Evolutionary conservation across 1,284 basidiomycete genomes (phyloP).

Genomic region (Malassezia obtusa): DNA sequence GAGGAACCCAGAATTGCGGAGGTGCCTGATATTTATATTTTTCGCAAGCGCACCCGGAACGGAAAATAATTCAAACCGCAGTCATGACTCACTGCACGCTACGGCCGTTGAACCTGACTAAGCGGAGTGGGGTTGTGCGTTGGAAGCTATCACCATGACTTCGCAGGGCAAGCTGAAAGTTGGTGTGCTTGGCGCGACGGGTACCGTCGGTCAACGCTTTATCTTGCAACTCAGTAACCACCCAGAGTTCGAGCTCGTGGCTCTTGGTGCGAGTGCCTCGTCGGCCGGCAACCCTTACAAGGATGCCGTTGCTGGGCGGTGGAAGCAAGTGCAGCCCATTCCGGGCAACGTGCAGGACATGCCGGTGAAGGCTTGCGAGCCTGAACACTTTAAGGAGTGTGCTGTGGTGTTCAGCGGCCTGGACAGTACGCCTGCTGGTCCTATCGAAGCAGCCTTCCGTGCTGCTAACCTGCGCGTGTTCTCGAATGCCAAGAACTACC

Average conservation of each 20-base stretch:
- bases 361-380: conserved; percentile 67
- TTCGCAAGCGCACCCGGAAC: not conserved
- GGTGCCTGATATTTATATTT: conserved; percentile 10
- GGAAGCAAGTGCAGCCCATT: conserved; percentile 80
- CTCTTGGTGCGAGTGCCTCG: conserved; percentile 76
- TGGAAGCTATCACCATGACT: not conserved
- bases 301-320: conserved; percentile 59
- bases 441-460: conserved; percentile 82
- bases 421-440: conserved; percentile 85
- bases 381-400: conserved; percentile 70
- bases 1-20: conserved; percentile 6
- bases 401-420: conserved; percentile 86
- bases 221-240: conserved; percentile 78
- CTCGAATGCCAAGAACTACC: conserved; percentile 95
- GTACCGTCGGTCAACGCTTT: conserved; percentile 57
- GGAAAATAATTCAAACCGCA: conserved; percentile 2
- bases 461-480: conserved; percentile 82
- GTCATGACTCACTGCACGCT: not conserved
- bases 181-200: conserved; percentile 89
- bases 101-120: conserved; percentile 18
- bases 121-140: not conserved
- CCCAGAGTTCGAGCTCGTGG: conserved; percentile 80
- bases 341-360: conserved; percentile 62
- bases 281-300: conserved; percentile 78
- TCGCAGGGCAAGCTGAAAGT: conserved; percentile 59